Base-by-base conservation (phyloP, 495 filamentous ascomycete species). In the Penicillium simplicissimum region DNA sequence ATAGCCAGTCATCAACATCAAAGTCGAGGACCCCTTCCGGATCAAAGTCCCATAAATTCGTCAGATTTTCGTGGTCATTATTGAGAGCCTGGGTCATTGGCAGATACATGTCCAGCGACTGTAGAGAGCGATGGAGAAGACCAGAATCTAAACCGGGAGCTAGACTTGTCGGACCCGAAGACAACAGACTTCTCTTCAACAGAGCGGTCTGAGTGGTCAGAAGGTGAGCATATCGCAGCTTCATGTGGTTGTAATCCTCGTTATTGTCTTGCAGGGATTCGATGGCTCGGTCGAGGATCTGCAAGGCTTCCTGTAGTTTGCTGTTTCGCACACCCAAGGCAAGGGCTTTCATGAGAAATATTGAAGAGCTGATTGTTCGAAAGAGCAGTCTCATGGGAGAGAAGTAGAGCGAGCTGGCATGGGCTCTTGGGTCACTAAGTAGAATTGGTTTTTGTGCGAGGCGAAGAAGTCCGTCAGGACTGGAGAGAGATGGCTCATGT, bases 341-440 rank as follows among this genome's bases (percentile, higher is more conserved):
- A 14, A 80, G 60, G 9, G 74, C 72, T 66, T 80, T 80, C 49
- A 80, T 67, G 1, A 78, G 62, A 47, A 74, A 80, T 55, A 80
- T 74, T 0, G 73, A 75, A 4, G 72, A 69, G 13, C 70, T 74
- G 10, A 73, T 76, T n/a, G 74, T 74, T 25, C 76, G 71, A 3
- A 75, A 69, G 47, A 78, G 71, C 23, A 74, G 64, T 2, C 77
- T 68, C 52, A 78, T 70, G 0, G 76, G 77, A 7, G 69, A 68
- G 62, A 70, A 80, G n/a, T 64, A 64, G 11, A 77, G 43, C 13
- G 35, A 58, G 34, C 38, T 10, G 79, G 68, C 58, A 78, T 71
- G 1, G 77, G 76, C 42, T 80, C 76, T 40, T 74, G 65, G 5
- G 74, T 73, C 10, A 76, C 67, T 0, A 80, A 65, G 36, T 67